Conservation (phyloP, 345 rosid species). For the Sonneratia caseolaris region DNA sequence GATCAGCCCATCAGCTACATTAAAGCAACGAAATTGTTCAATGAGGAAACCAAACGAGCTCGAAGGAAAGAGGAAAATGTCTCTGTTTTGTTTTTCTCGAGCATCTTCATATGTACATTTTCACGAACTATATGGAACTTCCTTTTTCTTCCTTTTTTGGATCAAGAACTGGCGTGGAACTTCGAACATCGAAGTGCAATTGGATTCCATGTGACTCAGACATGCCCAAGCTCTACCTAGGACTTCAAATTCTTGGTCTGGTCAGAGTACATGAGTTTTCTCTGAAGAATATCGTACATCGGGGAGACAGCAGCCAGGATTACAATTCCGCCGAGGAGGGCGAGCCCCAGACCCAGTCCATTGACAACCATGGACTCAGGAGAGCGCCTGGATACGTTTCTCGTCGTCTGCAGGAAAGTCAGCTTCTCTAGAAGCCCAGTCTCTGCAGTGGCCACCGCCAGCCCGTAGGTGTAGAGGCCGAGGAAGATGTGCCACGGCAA, state of each 20-base stretch:
- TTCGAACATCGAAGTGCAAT: no score
- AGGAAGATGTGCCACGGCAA: conserved; percentile 91
- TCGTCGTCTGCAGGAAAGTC: conserved; percentile 51
- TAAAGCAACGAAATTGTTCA: no score
- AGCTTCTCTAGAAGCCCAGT: conserved; percentile 77
- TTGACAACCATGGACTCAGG: conserved; percentile 68
- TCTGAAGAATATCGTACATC: conserved; percentile 21
- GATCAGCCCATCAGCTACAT: no score
- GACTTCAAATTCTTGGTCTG: conserved; percentile 38
- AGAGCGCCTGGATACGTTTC: conserved; percentile 30
- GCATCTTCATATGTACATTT: neutral
- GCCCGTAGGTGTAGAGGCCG: conserved; percentile 73
- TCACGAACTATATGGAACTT: neutral
- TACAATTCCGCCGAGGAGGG: conserved; percentile 56
- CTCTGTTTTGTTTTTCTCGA: neutral
- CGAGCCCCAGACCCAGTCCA: conserved; percentile 58
- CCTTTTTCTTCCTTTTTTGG: no score
- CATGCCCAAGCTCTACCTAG: conserved; percentile 7
- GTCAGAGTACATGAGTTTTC: conserved; percentile 30
- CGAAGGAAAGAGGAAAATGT: neutral
- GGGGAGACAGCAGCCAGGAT: conserved; percentile 61
- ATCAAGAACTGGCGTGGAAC: no score
- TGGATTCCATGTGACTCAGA: no score
- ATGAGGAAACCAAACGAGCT: neutral
- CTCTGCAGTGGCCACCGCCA: conserved; percentile 83